These are phyloP conservation scores for Nakazawaea peltata DNA, from an alignment of 805 yeast genomes.

Conservation along the genomic window DNA sequence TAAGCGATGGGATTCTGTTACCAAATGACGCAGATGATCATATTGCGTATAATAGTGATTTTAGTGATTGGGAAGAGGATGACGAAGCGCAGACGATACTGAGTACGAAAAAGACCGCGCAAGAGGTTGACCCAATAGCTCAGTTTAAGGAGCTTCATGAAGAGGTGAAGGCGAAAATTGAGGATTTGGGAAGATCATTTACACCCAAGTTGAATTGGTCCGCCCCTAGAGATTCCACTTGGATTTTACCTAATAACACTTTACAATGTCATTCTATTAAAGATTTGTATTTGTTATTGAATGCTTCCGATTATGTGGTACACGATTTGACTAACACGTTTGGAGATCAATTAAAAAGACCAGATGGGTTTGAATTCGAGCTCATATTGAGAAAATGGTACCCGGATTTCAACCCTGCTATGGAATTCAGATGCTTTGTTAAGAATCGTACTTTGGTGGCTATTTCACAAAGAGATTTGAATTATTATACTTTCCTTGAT, in stretches of 20 bases:
- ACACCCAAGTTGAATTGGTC: slow-evolving; percentile 96
- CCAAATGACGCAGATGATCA: slow-evolving; percentile 39
- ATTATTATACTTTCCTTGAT: slow-evolving; percentile 65
- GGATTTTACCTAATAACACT: slow-evolving; percentile 79
- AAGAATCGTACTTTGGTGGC: slow-evolving; percentile 57
- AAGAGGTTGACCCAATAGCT: no score
- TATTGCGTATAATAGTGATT: slow-evolving; percentile 38
- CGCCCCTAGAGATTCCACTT: slow-evolving; percentile 88
- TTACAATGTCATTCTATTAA: slow-evolving; percentile 62
- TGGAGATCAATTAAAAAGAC: slow-evolving; percentile 25
- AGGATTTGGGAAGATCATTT: slow-evolving; percentile 43
- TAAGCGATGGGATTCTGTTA: slow-evolving; percentile 59
- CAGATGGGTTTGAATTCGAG: slow-evolving; percentile 35
- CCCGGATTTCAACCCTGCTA: slow-evolving; percentile 70
- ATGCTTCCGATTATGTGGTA: slow-evolving; percentile 80
- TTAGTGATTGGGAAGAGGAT: slow-evolving; percentile 61
- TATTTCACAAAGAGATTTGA: slow-evolving; percentile 79
- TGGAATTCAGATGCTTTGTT: slow-evolving; percentile 87
- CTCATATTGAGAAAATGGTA: slow-evolving; percentile 80
- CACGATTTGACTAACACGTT: slow-evolving; percentile 78
- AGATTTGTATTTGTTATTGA: slow-evolving; percentile 74
- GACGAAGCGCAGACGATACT: slow-evolving; percentile 18
- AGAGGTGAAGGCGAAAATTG: slow-evolving; percentile 36
- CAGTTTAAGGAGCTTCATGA: slow-evolving; percentile 56
- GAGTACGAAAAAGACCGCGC: slow-evolving; percentile 14